Evolutionary conservation across 345 rosid species (phyloP), one percentile per base, ranked within the genome.

Genomic region (Salix brachista): DNA sequence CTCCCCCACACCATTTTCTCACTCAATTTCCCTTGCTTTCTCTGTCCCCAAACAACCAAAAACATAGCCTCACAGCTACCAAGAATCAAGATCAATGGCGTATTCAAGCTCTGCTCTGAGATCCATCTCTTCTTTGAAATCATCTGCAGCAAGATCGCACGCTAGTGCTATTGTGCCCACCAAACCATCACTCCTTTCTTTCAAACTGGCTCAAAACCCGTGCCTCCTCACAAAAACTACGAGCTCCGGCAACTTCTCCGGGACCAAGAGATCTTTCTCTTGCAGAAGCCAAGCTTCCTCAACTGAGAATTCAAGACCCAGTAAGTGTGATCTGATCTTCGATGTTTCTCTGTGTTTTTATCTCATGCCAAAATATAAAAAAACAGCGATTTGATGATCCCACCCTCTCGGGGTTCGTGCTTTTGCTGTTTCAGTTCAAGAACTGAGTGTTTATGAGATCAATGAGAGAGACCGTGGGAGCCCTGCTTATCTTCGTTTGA

Each of bases 401-500:
- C 36, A 17, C 19, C 9, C 14, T 1, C 26, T 3, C 5, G 16
- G 9, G 2, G 14, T 69, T 26, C 2, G 0, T 74, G 12, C 37
- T 23, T 32, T 68, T 77, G 5, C 21, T 17, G 30, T 21, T 76
- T n/a, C 64, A 90, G 85, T 91, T 72, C 98, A 91, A 75, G 96
- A 92, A 23, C 85, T 94, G 36, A 32, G 16, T 39, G 90, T 92
- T 71, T 91, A 94, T 79, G 97, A 94, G 87, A 81, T 94, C 78
- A 94, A 94, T 81, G 98, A 94, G 87, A 86, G 93, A 77, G 98
- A 94, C 60, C 85, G 97, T 36, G 88, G 89, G 65, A 94, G 98
- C 78, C 97, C 98, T 21, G 97, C 96, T 18, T 84, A 83, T 81
- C 87, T 94, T 67, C 88, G 90, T 23, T 79, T 89, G 86, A 91